Conservation (phyloP, 176 grass and related monocot genomes). For the Bromus sterilis region DNA sequence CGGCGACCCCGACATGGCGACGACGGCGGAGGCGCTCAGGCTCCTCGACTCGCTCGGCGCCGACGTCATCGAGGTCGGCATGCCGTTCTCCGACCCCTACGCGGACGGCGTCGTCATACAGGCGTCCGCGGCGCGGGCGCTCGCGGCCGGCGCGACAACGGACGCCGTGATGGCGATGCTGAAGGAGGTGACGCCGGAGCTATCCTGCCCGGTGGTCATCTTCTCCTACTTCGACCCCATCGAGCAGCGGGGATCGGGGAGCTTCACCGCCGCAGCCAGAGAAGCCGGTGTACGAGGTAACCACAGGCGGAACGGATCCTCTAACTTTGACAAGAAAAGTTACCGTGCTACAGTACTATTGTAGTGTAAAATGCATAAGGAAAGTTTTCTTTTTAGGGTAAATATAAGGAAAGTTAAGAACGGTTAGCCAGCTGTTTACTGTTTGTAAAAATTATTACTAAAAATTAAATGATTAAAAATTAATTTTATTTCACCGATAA, state of each 20-base stretch:
- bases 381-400: no score
- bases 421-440: no score
- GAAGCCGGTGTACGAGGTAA: slow-evolving; percentile 52
- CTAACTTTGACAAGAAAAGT: no score
- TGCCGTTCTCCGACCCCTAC: slow-evolving; percentile 76
- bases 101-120: slow-evolving; percentile 68
- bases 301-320: no score
- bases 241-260: slow-evolving; percentile 27
- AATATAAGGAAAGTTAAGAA: no score
- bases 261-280: slow-evolving; percentile 47
- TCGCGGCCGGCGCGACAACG: slow-evolving; percentile 33
- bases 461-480: no score
- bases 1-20: slow-evolving; percentile 74
- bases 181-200: slow-evolving; percentile 61
- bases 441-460: no score
- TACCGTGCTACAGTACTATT: no score
- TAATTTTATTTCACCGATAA: no score
- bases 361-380: no score
- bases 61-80: slow-evolving; percentile 80
- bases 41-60: slow-evolving; percentile 70
- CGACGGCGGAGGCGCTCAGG: slow-evolving; percentile 63
- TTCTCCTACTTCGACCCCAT: slow-evolving; percentile 80
- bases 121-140: slow-evolving; percentile 57
- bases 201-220: slow-evolving; percentile 77
- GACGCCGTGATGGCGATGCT: slow-evolving; percentile 64